Percentiles rank a stretch among this genome's conserved stretches.
These are phyloP conservation scores for Apocynum venetum DNA, from an alignment of 257 asterid species.

Conservation along the genomic window DNA sequence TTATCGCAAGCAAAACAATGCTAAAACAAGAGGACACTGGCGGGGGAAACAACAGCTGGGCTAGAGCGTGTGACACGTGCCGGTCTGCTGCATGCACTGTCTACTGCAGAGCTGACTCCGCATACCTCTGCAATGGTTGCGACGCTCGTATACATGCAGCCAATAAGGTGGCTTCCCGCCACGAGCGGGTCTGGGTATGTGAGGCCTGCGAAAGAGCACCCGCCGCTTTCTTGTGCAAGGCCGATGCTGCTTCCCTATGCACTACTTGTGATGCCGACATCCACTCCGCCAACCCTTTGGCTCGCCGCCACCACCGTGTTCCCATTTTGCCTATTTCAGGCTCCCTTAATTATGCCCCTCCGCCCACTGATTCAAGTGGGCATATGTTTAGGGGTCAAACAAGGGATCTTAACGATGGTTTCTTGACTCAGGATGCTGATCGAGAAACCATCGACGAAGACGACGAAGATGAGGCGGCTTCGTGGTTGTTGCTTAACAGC, in stretches of 20 bases:
- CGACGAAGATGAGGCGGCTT: slow-evolving; percentile 66
- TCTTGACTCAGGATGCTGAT: slow-evolving; percentile 33
- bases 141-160: slow-evolving; percentile 50
- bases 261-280: slow-evolving; percentile 63
- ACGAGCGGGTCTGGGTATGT: slow-evolving; percentile 55
- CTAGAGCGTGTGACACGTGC: slow-evolving; percentile 53
- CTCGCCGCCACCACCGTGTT: slow-evolving; percentile 85
- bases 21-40: slow-evolving; percentile 28
- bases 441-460: slow-evolving; percentile 29
- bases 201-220: slow-evolving; percentile 65
- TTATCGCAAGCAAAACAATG: slow-evolving; percentile 11
- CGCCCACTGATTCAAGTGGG: slow-evolving; percentile 14
- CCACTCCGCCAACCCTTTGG: slow-evolving; percentile 82
- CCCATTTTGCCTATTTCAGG: slow-evolving; percentile 44
- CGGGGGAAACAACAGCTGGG: slow-evolving; percentile 29
- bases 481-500: slow-evolving; percentile 53
- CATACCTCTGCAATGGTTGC: slow-evolving; percentile 55
- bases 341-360: slow-evolving; percentile 21
- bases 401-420: slow-evolving; percentile 25
- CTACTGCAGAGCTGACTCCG: slow-evolving; percentile 55
- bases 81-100: slow-evolving; percentile 41
- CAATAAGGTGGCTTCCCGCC: slow-evolving; percentile 30
- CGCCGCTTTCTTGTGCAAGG: slow-evolving; percentile 68
- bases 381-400: not conserved
- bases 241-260: slow-evolving; percentile 81